Conservation (phyloP, 2,329 filamentous ascomycete species). For the Calonectria ilicicola region DNA sequence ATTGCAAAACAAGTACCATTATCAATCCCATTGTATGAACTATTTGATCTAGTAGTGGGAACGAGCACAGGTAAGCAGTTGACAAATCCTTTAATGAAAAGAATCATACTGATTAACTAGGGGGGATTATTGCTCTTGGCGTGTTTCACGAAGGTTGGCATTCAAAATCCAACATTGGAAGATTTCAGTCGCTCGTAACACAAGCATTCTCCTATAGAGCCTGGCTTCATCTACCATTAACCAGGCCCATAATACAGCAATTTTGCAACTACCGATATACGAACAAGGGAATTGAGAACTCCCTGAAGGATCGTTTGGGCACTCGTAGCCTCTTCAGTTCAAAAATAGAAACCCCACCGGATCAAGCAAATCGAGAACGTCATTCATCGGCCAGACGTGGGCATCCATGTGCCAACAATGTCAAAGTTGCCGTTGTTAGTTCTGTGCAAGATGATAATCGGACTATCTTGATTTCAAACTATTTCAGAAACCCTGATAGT, state of each 20-base stretch:
- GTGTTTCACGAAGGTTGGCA: conserved; percentile 19
- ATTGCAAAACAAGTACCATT: neutral
- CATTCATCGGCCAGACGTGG: neutral
- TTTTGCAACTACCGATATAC: conserved; percentile 24
- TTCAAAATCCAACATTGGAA: neutral
- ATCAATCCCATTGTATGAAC: conserved; percentile 18
- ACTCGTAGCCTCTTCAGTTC: neutral
- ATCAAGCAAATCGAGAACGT: no score
- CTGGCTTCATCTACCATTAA: neutral
- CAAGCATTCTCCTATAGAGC: conserved; percentile 9
- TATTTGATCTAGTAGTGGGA: conserved; percentile 29
- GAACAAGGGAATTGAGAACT: conserved; percentile 1
- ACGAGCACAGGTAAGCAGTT: conserved; percentile 28
- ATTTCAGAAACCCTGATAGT: conserved; percentile 17
- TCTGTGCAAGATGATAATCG: neutral
- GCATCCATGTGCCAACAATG: neutral
- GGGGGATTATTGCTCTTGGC: conserved; percentile 23
- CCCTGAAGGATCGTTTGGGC: neutral
- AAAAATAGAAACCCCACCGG: neutral
- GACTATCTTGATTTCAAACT: conserved; percentile 21
- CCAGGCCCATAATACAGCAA: conserved; percentile 15
- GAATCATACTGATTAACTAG: neutral
- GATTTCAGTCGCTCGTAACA: neutral
- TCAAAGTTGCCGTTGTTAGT: conserved; percentile 28
- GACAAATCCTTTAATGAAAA: no score